These are phyloP conservation scores for Amphichorda felina DNA, from an alignment of 2,329 filamentous ascomycete genomes.

Conservation along the genomic window DNA sequence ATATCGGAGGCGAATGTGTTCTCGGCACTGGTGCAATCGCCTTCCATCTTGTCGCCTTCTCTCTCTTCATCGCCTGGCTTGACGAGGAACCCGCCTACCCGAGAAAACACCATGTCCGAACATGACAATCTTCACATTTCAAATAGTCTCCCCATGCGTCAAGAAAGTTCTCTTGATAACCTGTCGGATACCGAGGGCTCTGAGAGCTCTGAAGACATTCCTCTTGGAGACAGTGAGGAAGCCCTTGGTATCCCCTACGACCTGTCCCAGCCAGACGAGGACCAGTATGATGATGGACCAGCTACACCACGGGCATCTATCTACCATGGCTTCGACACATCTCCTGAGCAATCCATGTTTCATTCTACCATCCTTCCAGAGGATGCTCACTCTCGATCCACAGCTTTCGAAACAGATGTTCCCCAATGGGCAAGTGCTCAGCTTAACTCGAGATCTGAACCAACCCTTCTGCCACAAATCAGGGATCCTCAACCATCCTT, in stretches of 20 bases:
- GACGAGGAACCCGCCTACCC: slow-evolving; percentile 21
- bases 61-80: slow-evolving; percentile 39
- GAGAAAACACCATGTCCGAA: slow-evolving; percentile 12
- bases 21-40: slow-evolving; percentile 43
- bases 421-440: slow-evolving; percentile 2
- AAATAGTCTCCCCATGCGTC: not conserved
- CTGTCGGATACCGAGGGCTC: slow-evolving; percentile 6
- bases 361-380: slow-evolving; percentile 11
- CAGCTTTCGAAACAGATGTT: slow-evolving; percentile 1
- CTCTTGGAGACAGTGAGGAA: slow-evolving; percentile 37
- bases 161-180: not conserved
- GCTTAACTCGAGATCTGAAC: not conserved
- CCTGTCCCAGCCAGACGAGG: slow-evolving; percentile 22
- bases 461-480: not conserved
- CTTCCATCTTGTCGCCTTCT: slow-evolving; percentile 34
- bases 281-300: slow-evolving; percentile 22
- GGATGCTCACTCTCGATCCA: not conserved
- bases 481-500: not conserved
- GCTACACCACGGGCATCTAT: slow-evolving; percentile 44
- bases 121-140: not conserved
- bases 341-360: slow-evolving; percentile 13
- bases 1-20: slow-evolving; percentile 59
- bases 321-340: slow-evolving; percentile 21
- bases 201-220: not conserved
- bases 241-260: slow-evolving; percentile 47